These are phyloP conservation scores for Erythrobasidium yunnanense DNA, from an alignment of 768 basidiomycete genomes.

Conservation along the genomic window DNA sequence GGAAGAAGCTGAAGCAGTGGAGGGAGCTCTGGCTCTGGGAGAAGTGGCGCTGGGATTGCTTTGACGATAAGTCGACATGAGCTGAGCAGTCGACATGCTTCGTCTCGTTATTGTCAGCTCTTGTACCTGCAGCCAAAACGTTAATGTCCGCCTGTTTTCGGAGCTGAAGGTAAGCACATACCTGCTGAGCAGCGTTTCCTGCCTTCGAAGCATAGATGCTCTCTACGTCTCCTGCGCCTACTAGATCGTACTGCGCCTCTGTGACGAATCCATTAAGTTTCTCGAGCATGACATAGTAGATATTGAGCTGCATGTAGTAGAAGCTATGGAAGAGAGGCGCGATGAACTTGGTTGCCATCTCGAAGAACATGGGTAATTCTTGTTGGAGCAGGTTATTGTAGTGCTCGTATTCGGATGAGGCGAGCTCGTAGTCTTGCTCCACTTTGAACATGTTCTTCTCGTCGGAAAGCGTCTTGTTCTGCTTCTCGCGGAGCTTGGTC, in stretches of 20 bases:
- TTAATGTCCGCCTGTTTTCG: no score
- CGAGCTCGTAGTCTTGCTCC: slow-evolving; percentile 46
- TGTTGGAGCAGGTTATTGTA: slow-evolving; percentile 64
- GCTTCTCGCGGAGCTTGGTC: slow-evolving; percentile 92
- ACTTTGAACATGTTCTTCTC: slow-evolving; percentile 55
- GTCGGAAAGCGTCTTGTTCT: slow-evolving; percentile 87
- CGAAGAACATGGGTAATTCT: slow-evolving; percentile 88
- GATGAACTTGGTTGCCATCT: slow-evolving; percentile 74
- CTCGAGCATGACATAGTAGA: slow-evolving; percentile 87
- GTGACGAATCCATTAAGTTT: slow-evolving; percentile 76
- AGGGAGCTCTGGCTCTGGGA: slow-evolving; percentile 47
- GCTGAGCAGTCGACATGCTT: slow-evolving; percentile 23
- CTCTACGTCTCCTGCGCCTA: slow-evolving; percentile 45
- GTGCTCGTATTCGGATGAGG: slow-evolving; percentile 47
- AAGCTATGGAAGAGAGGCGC: slow-evolving; percentile 96
- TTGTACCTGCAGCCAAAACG: slow-evolving; percentile 28
- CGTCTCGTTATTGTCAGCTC: slow-evolving; percentile 60
- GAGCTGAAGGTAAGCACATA: slow-evolving; percentile 44
- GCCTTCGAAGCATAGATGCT: slow-evolving; percentile 68
- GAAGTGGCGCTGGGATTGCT: slow-evolving; percentile 29
- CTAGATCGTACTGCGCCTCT: slow-evolving; percentile 51
- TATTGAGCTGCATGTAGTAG: slow-evolving; percentile 98
- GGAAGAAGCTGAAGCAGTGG: slow-evolving; percentile 39
- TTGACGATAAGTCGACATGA: slow-evolving; percentile 34
- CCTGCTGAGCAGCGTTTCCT: slow-evolving; percentile 65